These are phyloP conservation scores for Obelidium mucronatum DNA, from an alignment of 192 early-diverging fungal genomes.

Conservation along the genomic window DNA sequence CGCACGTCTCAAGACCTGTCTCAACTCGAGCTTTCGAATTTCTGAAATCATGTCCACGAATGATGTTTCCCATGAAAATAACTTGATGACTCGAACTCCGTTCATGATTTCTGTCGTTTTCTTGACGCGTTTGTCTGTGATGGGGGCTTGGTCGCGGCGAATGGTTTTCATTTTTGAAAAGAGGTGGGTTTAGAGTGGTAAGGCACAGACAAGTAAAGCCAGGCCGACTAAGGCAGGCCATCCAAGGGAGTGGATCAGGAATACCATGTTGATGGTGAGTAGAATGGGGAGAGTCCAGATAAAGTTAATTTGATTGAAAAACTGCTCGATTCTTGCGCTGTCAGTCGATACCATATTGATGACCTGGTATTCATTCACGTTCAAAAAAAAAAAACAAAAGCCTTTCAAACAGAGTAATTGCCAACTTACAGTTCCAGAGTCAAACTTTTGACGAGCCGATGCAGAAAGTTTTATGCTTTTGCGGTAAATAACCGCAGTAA, in stretches of 20 bases:
- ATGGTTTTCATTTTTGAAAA: constrained; percentile 19
- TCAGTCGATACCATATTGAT: constrained; percentile 33
- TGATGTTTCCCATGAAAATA: constrained; percentile 78
- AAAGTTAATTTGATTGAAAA: constrained; percentile 8
- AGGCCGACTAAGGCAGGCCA: constrained; percentile 20
- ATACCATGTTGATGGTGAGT: constrained; percentile 5
- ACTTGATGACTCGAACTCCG: constrained; percentile 79
- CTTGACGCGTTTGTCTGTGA: constrained; percentile 69
- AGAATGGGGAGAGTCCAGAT: constrained; percentile 15
- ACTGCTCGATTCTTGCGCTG: constrained; percentile 23
- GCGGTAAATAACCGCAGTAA: constrained; percentile 62
- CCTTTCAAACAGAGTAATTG: no score
- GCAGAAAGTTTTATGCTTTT: constrained; percentile 63
- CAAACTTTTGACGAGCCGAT: constrained; percentile 58
- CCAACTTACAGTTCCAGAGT: constrained; percentile 3
- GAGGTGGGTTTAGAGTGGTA: constrained; percentile 25
- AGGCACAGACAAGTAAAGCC: constrained; percentile 6
- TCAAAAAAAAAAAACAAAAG: no score
- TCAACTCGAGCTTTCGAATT: constrained; percentile 66
- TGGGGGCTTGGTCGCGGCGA: constrained; percentile 6
- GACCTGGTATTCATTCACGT: no score
- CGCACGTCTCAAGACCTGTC: constrained; percentile 6
- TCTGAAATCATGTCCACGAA: constrained; percentile 65
- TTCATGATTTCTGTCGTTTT: constrained; percentile 78
- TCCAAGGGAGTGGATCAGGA: constrained; percentile 17